phyloP scores from a whole-genome alignment of 768 basidiomycete species.

The Tricholoma sp. region DNA sequence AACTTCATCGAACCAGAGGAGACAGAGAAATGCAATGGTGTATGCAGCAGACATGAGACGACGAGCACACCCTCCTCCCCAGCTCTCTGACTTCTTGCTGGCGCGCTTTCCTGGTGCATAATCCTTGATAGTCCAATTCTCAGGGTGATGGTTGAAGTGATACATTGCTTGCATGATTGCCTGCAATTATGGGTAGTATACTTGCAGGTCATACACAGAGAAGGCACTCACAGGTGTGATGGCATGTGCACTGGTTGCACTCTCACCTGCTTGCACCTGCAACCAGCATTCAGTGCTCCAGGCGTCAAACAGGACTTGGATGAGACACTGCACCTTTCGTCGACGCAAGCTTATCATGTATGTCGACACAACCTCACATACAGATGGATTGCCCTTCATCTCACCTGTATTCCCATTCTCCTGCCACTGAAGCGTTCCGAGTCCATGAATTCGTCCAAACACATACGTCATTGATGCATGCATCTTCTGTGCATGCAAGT shows the following conservation, averaged over 20 bases:
- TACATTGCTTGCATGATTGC: conserved; percentile 19
- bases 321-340: too few relatives aligned
- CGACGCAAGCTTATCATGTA: conserved; percentile 22
- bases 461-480: conserved; percentile 16
- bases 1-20: too few relatives aligned
- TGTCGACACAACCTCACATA: conserved; percentile 17
- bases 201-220: neutral
- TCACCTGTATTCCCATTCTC: conserved; percentile 1
- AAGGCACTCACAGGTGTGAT: neutral
- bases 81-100: too few relatives aligned
- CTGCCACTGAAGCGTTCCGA: conserved; percentile 7
- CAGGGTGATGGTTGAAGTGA: conserved; percentile 17
- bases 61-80: too few relatives aligned
- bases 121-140: conserved; percentile 3
- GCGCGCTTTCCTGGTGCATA: conserved; percentile 3
- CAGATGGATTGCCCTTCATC: conserved; percentile 25
- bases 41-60: too few relatives aligned
- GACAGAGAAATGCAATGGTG: too few relatives aligned
- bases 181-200: conserved; percentile 7
- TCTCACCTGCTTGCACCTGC: too few relatives aligned
- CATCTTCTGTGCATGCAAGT: conserved; percentile 20
- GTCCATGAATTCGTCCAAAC: conserved; percentile 14
- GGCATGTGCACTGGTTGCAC: too few relatives aligned
- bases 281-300: too few relatives aligned
- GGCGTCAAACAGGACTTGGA: too few relatives aligned